These are phyloP conservation scores for Rhodamnia rubescens DNA, from an alignment of 345 rosid genomes.

Conservation along the genomic window DNA sequence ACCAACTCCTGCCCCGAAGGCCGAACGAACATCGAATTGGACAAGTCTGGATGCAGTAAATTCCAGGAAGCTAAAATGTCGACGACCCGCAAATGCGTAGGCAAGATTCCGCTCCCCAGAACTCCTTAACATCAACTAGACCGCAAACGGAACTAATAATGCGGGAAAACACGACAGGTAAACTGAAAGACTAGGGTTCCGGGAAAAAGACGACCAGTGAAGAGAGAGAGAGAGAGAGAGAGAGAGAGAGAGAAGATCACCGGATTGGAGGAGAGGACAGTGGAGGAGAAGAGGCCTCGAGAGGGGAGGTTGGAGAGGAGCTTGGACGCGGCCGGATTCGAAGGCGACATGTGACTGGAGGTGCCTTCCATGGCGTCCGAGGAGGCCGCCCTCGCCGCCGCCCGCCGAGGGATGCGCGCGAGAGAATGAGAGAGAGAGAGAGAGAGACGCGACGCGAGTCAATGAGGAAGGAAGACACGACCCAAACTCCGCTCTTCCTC, in stretches of 20 bases:
- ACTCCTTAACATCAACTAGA: neutral
- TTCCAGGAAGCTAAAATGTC: neutral
- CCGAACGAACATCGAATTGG: neutral
- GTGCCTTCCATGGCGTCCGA: constrained; percentile 44
- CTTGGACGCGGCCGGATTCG: constrained; percentile 27
- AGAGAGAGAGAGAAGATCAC: no score
- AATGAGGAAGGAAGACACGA: neutral
- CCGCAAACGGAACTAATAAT: neutral
- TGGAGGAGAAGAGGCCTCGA: constrained; percentile 70
- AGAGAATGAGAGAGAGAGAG: neutral
- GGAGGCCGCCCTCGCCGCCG: neutral
- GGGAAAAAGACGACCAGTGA: neutral
- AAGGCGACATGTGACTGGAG: constrained; percentile 27
- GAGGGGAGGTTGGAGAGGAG: constrained; percentile 76
- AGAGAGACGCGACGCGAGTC: neutral
- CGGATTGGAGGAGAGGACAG: constrained; percentile 59
- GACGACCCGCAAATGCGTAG: neutral
- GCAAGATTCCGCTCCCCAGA: neutral
- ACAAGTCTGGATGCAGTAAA: neutral
- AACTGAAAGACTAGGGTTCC: neutral
- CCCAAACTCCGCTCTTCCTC: neutral
- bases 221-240: neutral
- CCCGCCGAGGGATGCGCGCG: neutral
- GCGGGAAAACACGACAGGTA: neutral
- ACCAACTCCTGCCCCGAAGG: neutral